Evolutionary conservation across 371 early-diverging fungal genomes (phyloP).

Genomic region (Lichtheimia corymbifera): DNA sequence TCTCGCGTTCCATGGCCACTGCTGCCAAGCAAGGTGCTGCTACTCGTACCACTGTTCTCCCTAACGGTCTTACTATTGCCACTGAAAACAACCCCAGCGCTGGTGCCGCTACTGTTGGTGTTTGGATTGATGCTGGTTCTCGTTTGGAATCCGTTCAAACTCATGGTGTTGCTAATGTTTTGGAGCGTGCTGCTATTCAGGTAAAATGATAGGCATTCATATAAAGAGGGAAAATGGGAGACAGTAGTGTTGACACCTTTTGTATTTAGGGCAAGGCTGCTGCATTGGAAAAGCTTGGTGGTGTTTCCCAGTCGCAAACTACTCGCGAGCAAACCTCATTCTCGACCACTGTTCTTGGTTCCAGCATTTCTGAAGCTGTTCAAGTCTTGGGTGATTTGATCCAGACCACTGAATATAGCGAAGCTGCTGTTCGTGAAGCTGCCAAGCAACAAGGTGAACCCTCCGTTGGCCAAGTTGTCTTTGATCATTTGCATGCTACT

Average conservation of each 20-base stretch:
- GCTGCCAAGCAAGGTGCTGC: conserved; percentile 30
- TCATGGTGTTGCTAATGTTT: conserved; percentile 93
- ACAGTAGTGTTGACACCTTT: not conserved
- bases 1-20: conserved; percentile 23
- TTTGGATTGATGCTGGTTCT: conserved; percentile 94
- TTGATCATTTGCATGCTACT: conserved; percentile 89
- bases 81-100: conserved; percentile 84
- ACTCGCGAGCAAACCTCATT: conserved; percentile 94
- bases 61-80: conserved; percentile 91
- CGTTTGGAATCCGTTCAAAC: conserved; percentile 82
- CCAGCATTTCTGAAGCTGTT: conserved; percentile 77
- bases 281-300: conserved; percentile 85
- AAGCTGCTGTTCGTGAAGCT: conserved; percentile 84
- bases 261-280: conserved; percentile 18
- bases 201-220: conserved; percentile 36
- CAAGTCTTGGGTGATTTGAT: conserved; percentile 87
- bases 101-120: conserved; percentile 94
- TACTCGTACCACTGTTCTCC: conserved; percentile 76
- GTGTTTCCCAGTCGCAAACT: conserved; percentile 89
- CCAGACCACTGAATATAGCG: conserved; percentile 78
- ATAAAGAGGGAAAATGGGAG: not conserved
- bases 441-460: conserved; percentile 90
- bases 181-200: conserved; percentile 96
- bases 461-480: conserved; percentile 83
- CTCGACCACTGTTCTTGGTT: conserved; percentile 82